phyloP scores from a whole-genome alignment of 2,329 filamentous ascomycete species.

The Pestalotiopsis sp. region DNA sequence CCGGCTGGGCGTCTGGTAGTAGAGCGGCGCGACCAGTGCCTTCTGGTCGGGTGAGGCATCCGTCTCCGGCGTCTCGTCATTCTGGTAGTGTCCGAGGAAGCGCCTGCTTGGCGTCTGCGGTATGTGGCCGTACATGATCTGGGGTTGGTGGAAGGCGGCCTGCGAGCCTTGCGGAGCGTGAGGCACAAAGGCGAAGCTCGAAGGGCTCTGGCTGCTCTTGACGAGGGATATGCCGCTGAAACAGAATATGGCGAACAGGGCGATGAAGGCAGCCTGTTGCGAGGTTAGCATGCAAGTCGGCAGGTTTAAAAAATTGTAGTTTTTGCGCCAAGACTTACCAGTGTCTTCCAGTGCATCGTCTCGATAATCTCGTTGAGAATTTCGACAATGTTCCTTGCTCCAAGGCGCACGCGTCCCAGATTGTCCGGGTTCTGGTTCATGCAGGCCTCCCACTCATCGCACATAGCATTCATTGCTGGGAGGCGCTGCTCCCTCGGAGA shows the following conservation, averaged over 20 bases:
- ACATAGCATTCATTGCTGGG: conserved; percentile 74
- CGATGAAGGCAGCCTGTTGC: conserved; percentile 26
- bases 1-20: conserved; percentile 49
- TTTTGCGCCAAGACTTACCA: conserved; percentile 42
- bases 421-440: conserved; percentile 82
- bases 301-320: neutral
- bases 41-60: conserved; percentile 51
- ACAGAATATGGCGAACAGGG: conserved; percentile 30
- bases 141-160: conserved; percentile 18
- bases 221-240: conserved; percentile 33
- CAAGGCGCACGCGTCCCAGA: conserved; percentile 79
- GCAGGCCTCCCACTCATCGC: conserved; percentile 82
- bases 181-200: conserved; percentile 22
- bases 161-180: conserved; percentile 19
- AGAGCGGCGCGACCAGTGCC: conserved; percentile 39
- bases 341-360: conserved; percentile 81
- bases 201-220: conserved; percentile 23
- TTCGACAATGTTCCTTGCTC: conserved; percentile 84
- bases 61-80: conserved; percentile 44
- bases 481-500: conserved; percentile 61
- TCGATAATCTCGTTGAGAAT: conserved; percentile 95
- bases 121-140: conserved; percentile 29
- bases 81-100: conserved; percentile 20
- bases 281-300: conserved; percentile 18
- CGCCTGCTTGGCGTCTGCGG: conserved; percentile 31